Evolutionary conservation across 805 yeast genomes (phyloP).

Genomic region (Kluyveromyces starmeri): DNA sequence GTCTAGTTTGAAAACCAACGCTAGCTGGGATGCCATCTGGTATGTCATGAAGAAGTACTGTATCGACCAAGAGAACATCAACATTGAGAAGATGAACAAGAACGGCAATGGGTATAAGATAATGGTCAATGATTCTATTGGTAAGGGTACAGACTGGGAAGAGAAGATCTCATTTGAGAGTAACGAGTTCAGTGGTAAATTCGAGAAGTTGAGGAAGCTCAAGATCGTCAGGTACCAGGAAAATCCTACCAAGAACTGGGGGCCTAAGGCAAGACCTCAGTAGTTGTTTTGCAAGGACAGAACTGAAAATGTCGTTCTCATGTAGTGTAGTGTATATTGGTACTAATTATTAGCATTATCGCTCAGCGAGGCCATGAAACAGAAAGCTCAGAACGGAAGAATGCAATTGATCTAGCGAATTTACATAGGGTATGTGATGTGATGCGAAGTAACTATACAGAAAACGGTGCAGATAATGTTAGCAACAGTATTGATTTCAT

Average conservation of each 20-base stretch:
- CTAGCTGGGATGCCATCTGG: constrained; percentile 77
- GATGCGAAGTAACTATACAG: no score
- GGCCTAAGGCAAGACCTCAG: constrained; percentile 79
- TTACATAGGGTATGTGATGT: no score
- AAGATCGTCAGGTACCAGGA: constrained; percentile 84
- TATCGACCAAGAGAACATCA: constrained; percentile 37
- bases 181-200: constrained; percentile 46
- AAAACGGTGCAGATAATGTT: no score
- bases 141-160: constrained; percentile 18
- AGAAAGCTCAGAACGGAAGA: no score
- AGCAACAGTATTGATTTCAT: no score
- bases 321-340: no score
- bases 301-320: no score
- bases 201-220: constrained; percentile 57
- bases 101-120: constrained; percentile 55
- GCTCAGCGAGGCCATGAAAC: no score
- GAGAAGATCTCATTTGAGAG: constrained; percentile 45
- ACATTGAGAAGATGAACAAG: constrained; percentile 34
- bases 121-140: constrained; percentile 35
- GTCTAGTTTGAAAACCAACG: constrained; percentile 81
- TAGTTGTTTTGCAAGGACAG: no score
- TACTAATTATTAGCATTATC: no score
- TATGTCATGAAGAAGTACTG: constrained; percentile 55
- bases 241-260: constrained; percentile 95
- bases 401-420: no score